Evolutionary conservation across 129 eudicot genomes (phyloP).

Genomic region (Chrysanthemum makinoi): DNA sequence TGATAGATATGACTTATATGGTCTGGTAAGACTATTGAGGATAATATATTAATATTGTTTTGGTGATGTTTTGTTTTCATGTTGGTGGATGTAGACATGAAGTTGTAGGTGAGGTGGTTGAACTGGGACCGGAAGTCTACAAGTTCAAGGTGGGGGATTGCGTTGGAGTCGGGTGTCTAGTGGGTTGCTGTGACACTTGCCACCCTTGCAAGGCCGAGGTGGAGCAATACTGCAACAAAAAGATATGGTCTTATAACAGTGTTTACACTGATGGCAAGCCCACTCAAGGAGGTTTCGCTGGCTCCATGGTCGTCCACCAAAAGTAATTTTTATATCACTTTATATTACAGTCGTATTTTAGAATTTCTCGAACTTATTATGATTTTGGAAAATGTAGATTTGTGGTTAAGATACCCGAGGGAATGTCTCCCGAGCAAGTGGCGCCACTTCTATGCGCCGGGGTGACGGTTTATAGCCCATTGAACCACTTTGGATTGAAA

Average conservation of each 20-base stretch:
- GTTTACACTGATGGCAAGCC: constrained; percentile 89
- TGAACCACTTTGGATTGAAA: constrained; percentile 81
- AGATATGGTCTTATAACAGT: constrained; percentile 87
- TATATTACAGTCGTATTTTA: neutral
- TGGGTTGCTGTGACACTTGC: constrained; percentile 76
- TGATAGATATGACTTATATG: too few relatives aligned
- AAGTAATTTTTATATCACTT: constrained; percentile 43
- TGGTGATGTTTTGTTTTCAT: constrained; percentile 1
- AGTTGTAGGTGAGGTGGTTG: constrained; percentile 93
- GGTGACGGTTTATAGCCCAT: constrained; percentile 87
- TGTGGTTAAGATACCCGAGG: constrained; percentile 88
- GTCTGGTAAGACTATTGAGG: constrained; percentile 1
- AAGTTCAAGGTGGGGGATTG: constrained; percentile 66
- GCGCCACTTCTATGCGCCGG: constrained; percentile 98
- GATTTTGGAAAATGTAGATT: constrained; percentile 38
- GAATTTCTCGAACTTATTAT: neutral
- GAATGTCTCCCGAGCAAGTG: constrained; percentile 83
- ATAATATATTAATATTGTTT: neutral
- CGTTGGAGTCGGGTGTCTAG: constrained; percentile 82
- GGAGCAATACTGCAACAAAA: constrained; percentile 93
- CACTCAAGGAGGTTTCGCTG: constrained; percentile 95
- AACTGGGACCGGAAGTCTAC: constrained; percentile 78
- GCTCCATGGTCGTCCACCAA: constrained; percentile 71
- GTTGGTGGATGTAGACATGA: constrained; percentile 61
- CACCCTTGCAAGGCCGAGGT: constrained; percentile 63